Base-by-base conservation (phyloP, 352 stramenopile species). In the Globisporangium solare region DNA sequence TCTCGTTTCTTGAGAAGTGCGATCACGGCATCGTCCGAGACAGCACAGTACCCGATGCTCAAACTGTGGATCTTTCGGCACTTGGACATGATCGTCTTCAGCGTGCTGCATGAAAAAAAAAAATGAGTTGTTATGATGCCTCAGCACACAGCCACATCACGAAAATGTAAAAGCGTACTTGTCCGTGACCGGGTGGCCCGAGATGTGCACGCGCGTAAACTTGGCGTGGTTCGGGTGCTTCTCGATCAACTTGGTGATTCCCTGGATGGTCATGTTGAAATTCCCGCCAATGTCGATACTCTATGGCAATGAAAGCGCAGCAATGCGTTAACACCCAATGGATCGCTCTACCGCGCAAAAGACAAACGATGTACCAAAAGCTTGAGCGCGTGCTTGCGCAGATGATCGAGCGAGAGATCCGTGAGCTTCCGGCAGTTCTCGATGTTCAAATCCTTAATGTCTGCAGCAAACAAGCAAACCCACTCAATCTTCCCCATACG, bases 381-480 rank as follows among this genome's bases (percentile, higher is more conserved):
- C 57, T 94, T 94, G 5, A 76, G 81, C 7, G 84, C 77, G 43
- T 81, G 64, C 61, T 92, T 90, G 48, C 82, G 80, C 51, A 96
- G 40, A 62, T 91, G 73, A 46, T 89, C 76, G 11, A 96, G 71
- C 47, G 84, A 83, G 55, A 62, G 22, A 52, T 96, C 85, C 43
- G 83, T 94, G 48, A 96, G 66, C 54, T 96, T 96, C 47, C 86
- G 86, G 64, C 86, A 96, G 68, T 96, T 96, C 62, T 94, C 82
- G 42, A 96, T 71, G 55, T 94, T 93, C 48, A 96, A 59, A 7
- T 96, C 84, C 67, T 92, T 94, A 18, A 95, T 82, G 0, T 95
- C 86, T 94, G 55, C 31, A 15, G 31, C 11, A 42, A 14, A 17
- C 21, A 49, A 32, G 27, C 10, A 35, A 35, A 35, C 27, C 27